Base-by-base conservation (phyloP, 768 basidiomycete species). In the Rhodotorula toruloides region DNA sequence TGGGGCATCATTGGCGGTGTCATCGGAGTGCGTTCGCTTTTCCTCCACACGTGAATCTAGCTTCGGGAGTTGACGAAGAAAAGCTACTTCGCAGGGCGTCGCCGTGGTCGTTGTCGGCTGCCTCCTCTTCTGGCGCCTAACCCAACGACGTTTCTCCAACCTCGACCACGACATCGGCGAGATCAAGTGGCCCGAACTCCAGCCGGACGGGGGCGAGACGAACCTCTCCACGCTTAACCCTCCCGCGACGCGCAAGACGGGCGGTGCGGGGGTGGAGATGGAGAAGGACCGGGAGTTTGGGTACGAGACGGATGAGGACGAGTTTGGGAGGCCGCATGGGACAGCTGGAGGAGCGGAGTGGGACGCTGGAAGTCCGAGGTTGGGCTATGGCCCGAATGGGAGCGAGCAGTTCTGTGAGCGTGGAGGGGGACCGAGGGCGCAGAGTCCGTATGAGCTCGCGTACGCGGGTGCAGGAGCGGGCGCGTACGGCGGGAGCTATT, bases 1-100 rank as follows among this genome's bases (percentile, higher is more conserved):
- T 68, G 67, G 67, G 67, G 67, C 1, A 63, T 68, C 57, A 63
- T 68, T 36, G 67, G 67, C 17, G 65, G 64, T 1, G 58, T 65
- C 29, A 47, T 60, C 29, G 64, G 64, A 19, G 58, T 60, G 58
- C 37, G 58, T 52, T 7, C 16, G 27, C 48, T 31, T 27, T 21
- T 14, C 37, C 9, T 37, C 22, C n/a, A 16, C 34, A 10, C 10
- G 3, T 25, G 11, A 21, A 17, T 13, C 11, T 7, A 14, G 2
- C 27, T 31, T 17, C 10, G 8, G 6, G 7, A 4, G 34, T 25
- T 39, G 9, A 4, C 27, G 11, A n/a, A n/a, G n/a, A n/a, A n/a
- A n/a, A n/a, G n/a, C n/a, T 14, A 4, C 19, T 25, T 1, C 27
- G n/a, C 53, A 67, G 65, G 65, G 67, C 3, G 57, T 68, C 39